These are phyloP conservation scores for Lagenidium giganteum DNA, from an alignment of 352 stramenopile genomes.

Conservation along the genomic window DNA sequence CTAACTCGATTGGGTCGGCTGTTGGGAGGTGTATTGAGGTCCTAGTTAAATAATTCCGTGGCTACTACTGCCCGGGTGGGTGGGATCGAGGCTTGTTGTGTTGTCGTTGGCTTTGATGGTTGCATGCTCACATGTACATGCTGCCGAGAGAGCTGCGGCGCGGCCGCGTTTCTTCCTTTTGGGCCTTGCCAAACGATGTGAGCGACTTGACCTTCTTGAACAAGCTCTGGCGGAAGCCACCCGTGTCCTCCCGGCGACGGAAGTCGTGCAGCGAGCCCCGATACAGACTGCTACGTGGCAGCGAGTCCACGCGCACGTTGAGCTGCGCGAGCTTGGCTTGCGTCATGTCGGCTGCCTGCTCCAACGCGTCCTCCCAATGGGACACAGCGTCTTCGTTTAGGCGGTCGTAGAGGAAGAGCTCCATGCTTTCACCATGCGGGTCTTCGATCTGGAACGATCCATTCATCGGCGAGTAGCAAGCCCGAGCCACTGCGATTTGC, in stretches of 20 bases:
- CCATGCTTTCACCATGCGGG: conserved; percentile 27
- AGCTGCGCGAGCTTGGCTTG: conserved; percentile 57
- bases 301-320: conserved; percentile 51
- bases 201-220: too few relatives aligned
- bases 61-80: too few relatives aligned
- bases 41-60: too few relatives aligned
- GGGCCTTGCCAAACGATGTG: too few relatives aligned
- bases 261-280: conserved; percentile 41
- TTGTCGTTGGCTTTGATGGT: too few relatives aligned
- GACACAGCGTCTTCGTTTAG: conserved; percentile 19
- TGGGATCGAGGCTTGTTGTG: too few relatives aligned
- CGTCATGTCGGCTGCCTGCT: conserved; percentile 53
- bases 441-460: conserved; percentile 31
- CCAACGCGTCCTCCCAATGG: conserved; percentile 43
- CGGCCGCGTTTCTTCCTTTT: too few relatives aligned
- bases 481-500: conserved; percentile 30
- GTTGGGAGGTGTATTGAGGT: too few relatives aligned
- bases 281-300: conserved; percentile 61
- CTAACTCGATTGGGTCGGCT: too few relatives aligned
- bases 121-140: too few relatives aligned
- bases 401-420: conserved; percentile 41
- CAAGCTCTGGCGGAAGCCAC: conserved; percentile 22
- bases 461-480: conserved; percentile 9
- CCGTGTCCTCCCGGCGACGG: conserved; percentile 16
- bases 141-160: too few relatives aligned